These are phyloP conservation scores for Suillus sp. DNA, from an alignment of 768 basidiomycete species.

Conservation along the genomic window DNA sequence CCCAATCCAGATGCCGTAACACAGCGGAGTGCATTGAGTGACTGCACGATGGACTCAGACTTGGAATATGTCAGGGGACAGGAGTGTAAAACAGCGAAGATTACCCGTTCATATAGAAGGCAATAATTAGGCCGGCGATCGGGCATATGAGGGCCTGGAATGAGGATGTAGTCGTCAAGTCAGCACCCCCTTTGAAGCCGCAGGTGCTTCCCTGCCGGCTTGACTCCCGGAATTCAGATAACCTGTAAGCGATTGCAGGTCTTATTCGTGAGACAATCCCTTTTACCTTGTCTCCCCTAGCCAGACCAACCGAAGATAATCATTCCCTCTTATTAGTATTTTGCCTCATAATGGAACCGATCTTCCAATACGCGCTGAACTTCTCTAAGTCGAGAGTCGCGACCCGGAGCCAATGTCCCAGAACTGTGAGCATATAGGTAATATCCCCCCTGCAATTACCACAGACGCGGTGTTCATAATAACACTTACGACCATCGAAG, in stretches of 20 bases:
- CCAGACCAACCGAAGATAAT: neutral
- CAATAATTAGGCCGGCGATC: neutral
- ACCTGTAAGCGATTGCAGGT: neutral
- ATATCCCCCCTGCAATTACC: neutral
- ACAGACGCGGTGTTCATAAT: neutral
- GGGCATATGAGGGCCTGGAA: neutral
- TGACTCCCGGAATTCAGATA: neutral
- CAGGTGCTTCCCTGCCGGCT: neutral
- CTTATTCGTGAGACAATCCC: neutral
- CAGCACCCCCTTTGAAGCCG: neutral
- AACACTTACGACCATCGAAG: slow-evolving; percentile 8
- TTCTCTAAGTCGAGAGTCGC: neutral
- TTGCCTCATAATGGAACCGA: neutral
- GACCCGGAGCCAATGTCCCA: neutral
- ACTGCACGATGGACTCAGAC: slow-evolving; percentile 1
- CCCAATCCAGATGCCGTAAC: neutral
- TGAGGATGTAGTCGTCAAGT: neutral
- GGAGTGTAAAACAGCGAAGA: neutral
- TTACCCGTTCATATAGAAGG: neutral
- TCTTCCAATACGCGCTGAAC: neutral
- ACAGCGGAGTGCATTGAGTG: neutral
- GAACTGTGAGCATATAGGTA: neutral
- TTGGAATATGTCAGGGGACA: neutral
- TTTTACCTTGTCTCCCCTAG: neutral
- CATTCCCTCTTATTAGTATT: neutral